A percentile compares a stretch with the other conserved stretches of the same genome.
phyloP scores from a whole-genome alignment of 495 filamentous ascomycete species.

The Trichoderma asperelloides region DNA sequence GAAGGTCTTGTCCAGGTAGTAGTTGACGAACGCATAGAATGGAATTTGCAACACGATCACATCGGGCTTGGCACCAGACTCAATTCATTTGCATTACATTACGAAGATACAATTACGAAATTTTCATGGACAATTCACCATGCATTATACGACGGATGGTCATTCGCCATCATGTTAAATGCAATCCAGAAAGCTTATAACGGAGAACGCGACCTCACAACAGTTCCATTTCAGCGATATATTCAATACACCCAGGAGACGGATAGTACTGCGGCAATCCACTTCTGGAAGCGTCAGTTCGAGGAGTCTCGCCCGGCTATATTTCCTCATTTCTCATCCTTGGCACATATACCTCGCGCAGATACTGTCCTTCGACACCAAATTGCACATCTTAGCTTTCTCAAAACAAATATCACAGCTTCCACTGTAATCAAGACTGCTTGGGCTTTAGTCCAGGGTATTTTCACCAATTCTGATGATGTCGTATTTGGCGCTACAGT shows the following conservation, averaged over 20 bases:
- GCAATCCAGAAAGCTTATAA: conserved; percentile 17
- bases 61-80: too few species aligned
- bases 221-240: not conserved
- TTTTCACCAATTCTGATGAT: not conserved
- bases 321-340: not conserved
- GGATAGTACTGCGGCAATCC: not conserved
- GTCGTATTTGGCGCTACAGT: not conserved
- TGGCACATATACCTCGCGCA: too few species aligned
- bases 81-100: not conserved
- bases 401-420: conserved; percentile 16
- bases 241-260: not conserved
- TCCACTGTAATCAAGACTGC: not conserved
- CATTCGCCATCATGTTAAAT: conserved; percentile 41
- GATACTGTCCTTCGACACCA: not conserved
- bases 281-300: not conserved
- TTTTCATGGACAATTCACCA: conserved; percentile 56
- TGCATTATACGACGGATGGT: conserved; percentile 44
- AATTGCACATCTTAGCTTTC: not conserved
- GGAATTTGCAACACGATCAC: too few species aligned
- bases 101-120: not conserved
- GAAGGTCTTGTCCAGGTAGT: conserved; percentile 44
- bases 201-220: not conserved
- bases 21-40: not conserved
- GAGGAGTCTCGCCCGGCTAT: not conserved
- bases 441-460: not conserved